Conservation (phyloP, 371 early-diverging fungal genomes). For the Smittium mucronatum region DNA sequence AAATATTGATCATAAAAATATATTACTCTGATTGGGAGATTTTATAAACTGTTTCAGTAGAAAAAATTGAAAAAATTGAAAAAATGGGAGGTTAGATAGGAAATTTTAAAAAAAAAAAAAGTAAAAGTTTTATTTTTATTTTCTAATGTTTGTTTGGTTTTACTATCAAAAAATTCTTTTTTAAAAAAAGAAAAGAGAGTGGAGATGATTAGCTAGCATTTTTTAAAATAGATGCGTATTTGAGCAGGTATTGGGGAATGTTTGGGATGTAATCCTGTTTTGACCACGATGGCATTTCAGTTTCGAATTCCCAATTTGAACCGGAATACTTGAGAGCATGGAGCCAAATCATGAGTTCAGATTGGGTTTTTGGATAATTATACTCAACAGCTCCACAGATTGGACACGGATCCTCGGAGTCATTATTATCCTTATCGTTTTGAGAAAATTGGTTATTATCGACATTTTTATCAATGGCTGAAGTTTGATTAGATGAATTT, state of each 20-base stretch:
- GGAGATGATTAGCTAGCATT: too few relatives aligned
- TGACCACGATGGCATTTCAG: slow-evolving; percentile 70
- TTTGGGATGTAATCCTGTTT: slow-evolving; percentile 17
- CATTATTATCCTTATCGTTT: slow-evolving; percentile 3
- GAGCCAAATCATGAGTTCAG: slow-evolving; percentile 64
- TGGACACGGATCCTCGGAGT: slow-evolving; percentile 22
- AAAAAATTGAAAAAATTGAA: too few relatives aligned
- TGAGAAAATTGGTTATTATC: slow-evolving; percentile 4
- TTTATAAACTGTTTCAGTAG: too few relatives aligned
- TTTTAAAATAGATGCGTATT: background rate
- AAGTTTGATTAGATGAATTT: background rate
- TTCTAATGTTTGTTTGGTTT: too few relatives aligned
- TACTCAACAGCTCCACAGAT: slow-evolving; percentile 38
- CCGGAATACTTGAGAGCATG: slow-evolving; percentile 68
- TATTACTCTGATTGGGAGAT: too few relatives aligned
- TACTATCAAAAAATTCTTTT: too few relatives aligned
- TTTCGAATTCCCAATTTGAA: slow-evolving; percentile 53
- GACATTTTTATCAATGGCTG: slow-evolving; percentile 1
- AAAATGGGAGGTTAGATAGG: too few relatives aligned
- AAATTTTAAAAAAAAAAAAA: too few relatives aligned
- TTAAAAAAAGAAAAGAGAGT: too few relatives aligned
- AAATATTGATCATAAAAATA: too few relatives aligned
- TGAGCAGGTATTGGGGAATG: slow-evolving; percentile 10
- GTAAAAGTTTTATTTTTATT: too few relatives aligned
- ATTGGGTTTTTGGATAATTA: slow-evolving; percentile 47